Percentiles rank a stretch among this genome's conserved stretches.
Conservation (phyloP, 306 rosid genomes). For the Castanea sativa region DNA sequence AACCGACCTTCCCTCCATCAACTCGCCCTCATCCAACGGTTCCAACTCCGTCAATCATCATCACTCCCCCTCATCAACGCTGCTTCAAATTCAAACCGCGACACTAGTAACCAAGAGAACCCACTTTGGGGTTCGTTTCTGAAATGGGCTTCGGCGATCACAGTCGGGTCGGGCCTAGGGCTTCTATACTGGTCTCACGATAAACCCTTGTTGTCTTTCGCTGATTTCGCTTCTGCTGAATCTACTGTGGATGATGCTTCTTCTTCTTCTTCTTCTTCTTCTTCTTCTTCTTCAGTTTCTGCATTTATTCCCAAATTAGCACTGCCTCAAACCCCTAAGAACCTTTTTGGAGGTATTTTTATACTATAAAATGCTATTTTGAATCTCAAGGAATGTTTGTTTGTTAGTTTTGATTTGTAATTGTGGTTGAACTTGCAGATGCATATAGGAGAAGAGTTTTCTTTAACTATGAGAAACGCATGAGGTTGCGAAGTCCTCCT, state of each 20-base stretch:
- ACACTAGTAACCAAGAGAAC: slow-evolving; percentile 2
- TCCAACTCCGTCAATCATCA: slow-evolving; percentile 18
- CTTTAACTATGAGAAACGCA: slow-evolving; percentile 92
- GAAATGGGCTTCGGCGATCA: slow-evolving; percentile 42
- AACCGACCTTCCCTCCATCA: slow-evolving; percentile 30
- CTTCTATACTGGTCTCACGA: slow-evolving; percentile 43
- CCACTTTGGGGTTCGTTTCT: slow-evolving; percentile 14
- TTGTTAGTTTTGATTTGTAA: neutral
- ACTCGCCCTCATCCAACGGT: slow-evolving; percentile 21
- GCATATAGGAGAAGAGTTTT: slow-evolving; percentile 79
- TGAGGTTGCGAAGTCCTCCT: slow-evolving; percentile 78
- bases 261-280: slow-evolving; percentile 19
- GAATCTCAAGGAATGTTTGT: neutral
- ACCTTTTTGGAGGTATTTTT: slow-evolving; percentile 55
- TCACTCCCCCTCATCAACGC: slow-evolving; percentile 18
- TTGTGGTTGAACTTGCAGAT: slow-evolving; percentile 44
- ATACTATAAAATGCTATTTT: neutral
- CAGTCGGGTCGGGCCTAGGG: slow-evolving; percentile 49
- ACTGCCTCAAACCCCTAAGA: slow-evolving; percentile 41
- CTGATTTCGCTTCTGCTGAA: slow-evolving; percentile 31
- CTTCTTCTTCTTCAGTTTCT: too few relatives aligned
- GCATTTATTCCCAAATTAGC: slow-evolving; percentile 30
- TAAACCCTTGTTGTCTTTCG: slow-evolving; percentile 18
- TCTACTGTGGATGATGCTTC: neutral
- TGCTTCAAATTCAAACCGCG: slow-evolving; percentile 12